Evolutionary conservation across 495 filamentous ascomycete genomes (phyloP), one percentile per base, ranked within the genome.

Genomic region (Bryoglossum gracile): DNA sequence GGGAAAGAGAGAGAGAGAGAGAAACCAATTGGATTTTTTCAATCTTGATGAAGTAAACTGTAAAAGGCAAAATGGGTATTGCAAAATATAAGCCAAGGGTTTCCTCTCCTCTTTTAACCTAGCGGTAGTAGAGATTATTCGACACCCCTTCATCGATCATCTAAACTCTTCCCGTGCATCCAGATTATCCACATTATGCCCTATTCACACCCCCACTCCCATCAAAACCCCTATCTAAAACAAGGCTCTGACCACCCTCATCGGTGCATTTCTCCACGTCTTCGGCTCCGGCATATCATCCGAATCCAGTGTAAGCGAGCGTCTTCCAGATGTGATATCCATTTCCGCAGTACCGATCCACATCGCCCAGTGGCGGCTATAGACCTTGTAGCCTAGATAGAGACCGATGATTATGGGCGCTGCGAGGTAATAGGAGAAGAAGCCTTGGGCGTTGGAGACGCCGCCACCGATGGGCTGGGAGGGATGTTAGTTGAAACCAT

Each of bases 361-460:
- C 21, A 51, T 19, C 26, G 71, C 64, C 75, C 76, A 82, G 21
- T 73, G 71, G 30, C 66, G 59, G 45, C 75, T 68, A 67, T 83
- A 83, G 10, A 92, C 3, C 70, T 94, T 94, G 59, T 94, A 92
- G 0, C 66, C 71, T 23, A 94, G 47, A 58, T 87, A 97, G 57
- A 79, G 88, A 8, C 73, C 46, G 2, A 89, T 51, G 30, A 95
- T 84, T 37, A 97, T 78, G 0, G 92, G 92, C 0, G 78, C 81
- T 4, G 87, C 86, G 22, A 95, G 70, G 58, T 89, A 98, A 40
- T 72, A 74, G 17, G 72, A 19, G 65, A 98, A 97, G 68, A 92
- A 96, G 45, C 65, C 75, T 54, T 80, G 50, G 0, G 74, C 77
- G 0, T 62, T 47, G 0, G 53, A 63, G 52, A 73, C 76, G 24